These are phyloP conservation scores for Hymenotorrendiella dingleyae DNA, from an alignment of 2,329 filamentous ascomycete genomes.

Conservation along the genomic window DNA sequence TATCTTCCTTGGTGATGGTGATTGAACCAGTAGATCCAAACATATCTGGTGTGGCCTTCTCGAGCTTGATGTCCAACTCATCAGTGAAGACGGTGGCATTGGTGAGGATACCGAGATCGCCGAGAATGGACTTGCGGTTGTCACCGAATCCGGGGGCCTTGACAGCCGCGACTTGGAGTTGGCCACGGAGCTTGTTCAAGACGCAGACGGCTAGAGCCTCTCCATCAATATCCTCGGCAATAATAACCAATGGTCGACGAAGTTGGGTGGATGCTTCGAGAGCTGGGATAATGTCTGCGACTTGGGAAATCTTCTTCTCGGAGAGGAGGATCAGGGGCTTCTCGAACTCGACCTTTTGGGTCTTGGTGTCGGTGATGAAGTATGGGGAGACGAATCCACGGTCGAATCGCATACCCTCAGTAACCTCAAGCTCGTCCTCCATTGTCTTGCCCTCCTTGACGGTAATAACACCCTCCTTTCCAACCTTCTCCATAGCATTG, in stretches of 20 bases:
- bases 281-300: conserved; percentile 97
- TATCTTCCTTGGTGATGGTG: conserved; percentile 99
- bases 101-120: conserved; percentile 91
- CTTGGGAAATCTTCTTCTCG: conserved; percentile 99
- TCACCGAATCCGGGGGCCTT: conserved; percentile 99
- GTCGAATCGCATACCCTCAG: conserved; percentile 99
- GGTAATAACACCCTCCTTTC: conserved; percentile 99
- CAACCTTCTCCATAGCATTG: conserved; percentile 99
- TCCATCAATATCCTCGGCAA: conserved; percentile 97
- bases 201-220: conserved; percentile 99
- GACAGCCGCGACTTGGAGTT: conserved; percentile 96
- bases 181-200: conserved; percentile 98
- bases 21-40: conserved; percentile 96
- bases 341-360: conserved; percentile 99
- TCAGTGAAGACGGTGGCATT: conserved; percentile 97
- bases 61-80: conserved; percentile 97
- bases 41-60: conserved; percentile 94
- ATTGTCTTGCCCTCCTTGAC: conserved; percentile 99
- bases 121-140: conserved; percentile 99
- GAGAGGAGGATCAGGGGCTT: conserved; percentile 97
- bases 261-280: conserved; percentile 95
- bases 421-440: conserved; percentile 95
- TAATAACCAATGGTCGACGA: conserved; percentile 93
- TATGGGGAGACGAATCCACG: conserved; percentile 97
- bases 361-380: conserved; percentile 99